These are phyloP conservation scores for Polyplosphaeria fusca DNA, from an alignment of 495 filamentous ascomycete species.

Conservation along the genomic window DNA sequence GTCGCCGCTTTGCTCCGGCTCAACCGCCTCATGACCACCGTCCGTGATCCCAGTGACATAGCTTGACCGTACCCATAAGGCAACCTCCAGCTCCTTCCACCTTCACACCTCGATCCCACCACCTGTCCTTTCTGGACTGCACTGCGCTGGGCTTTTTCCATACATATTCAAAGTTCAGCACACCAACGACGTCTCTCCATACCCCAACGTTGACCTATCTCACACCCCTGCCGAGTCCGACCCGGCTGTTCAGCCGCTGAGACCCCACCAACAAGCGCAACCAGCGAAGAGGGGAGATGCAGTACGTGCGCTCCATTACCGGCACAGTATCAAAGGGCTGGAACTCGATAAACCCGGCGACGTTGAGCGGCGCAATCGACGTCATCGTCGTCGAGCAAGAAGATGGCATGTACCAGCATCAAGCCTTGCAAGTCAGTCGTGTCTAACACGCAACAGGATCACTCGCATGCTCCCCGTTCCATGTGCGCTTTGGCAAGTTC, in stretches of 20 bases:
- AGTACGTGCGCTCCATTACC: conserved; percentile 95
- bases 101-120: background rate
- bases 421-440: background rate
- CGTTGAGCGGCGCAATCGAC: conserved; percentile 94
- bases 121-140: background rate
- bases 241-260: background rate
- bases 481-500: conserved; percentile 99
- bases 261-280: too few species aligned
- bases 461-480: conserved; percentile 92
- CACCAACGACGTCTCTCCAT: too few species aligned
- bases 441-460: conserved; percentile 47
- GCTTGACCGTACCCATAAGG: too few species aligned
- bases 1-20: conserved; percentile 21
- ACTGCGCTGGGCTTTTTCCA: too few species aligned
- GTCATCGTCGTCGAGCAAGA: conserved; percentile 98
- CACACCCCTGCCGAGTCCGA: too few species aligned
- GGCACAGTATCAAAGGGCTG: conserved; percentile 97
- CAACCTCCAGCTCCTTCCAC: background rate
- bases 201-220: too few species aligned
- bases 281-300: conserved; percentile 55
- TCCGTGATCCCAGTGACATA: too few species aligned
- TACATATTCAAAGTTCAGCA: too few species aligned
- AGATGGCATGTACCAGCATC: conserved; percentile 59
- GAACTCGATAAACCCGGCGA: conserved; percentile 99
- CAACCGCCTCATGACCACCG: conserved; percentile 5